Evolutionary conservation across 805 yeast species (phyloP).

Genomic region (Metschnikowia henanensis): DNA sequence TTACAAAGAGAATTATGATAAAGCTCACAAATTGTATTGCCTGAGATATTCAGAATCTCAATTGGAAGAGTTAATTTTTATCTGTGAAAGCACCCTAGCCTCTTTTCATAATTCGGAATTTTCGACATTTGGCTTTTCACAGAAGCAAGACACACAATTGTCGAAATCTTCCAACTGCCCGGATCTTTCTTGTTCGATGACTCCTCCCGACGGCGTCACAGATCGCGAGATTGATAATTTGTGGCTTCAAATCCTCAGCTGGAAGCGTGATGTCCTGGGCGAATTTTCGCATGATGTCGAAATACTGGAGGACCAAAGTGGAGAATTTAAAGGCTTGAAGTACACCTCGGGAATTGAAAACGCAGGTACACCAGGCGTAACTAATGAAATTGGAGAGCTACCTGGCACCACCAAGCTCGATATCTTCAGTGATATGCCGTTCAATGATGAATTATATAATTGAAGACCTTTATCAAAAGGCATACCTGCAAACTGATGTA

Average conservation of each 20-base stretch:
- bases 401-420: constrained; percentile 19
- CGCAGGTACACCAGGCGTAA: not conserved
- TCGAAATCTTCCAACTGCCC: not conserved
- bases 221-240: constrained; percentile 34
- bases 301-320: not conserved
- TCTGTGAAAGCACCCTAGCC: constrained; percentile 15
- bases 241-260: constrained; percentile 36
- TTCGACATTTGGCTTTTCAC: constrained; percentile 14
- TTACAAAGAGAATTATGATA: constrained; percentile 24
- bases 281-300: constrained; percentile 4
- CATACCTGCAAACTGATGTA: no score
- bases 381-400: not conserved
- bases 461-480: not conserved
- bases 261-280: constrained; percentile 24
- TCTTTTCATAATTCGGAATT: constrained; percentile 14
- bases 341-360: not conserved
- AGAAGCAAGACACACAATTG: constrained; percentile 12
- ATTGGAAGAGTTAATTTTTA: constrained; percentile 25
- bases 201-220: constrained; percentile 15
- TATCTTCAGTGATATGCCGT: constrained; percentile 29
- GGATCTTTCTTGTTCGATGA: not conserved
- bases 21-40: constrained; percentile 14
- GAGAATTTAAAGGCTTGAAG: not conserved
- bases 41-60: constrained; percentile 23
- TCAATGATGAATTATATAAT: constrained; percentile 8